Evolutionary conservation across 805 yeast genomes (phyloP).

Genomic region (Yarrowia sp.): DNA sequence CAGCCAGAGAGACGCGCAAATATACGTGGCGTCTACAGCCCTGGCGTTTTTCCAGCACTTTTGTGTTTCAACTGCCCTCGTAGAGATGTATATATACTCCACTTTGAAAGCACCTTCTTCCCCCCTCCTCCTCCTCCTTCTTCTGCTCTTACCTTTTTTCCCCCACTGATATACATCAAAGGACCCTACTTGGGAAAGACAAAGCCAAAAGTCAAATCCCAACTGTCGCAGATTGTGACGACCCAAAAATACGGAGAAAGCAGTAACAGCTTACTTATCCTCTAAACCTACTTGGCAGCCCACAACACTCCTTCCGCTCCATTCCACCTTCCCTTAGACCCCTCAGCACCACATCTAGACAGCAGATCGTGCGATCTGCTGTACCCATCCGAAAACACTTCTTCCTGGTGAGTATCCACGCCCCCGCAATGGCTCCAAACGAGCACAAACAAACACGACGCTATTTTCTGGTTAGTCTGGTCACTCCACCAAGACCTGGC

Average conservation of each 20-base stretch:
- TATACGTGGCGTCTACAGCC: no score
- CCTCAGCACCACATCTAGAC: neutral
- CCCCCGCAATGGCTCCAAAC: neutral
- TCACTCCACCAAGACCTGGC: neutral
- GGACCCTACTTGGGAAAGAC: no score
- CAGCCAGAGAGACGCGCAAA: neutral
- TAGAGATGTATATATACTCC: no score
- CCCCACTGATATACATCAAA: no score
- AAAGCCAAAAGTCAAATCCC: slow-evolving; percentile 1
- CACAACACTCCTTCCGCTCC: neutral
- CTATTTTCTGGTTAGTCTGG: neutral
- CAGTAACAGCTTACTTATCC: neutral
- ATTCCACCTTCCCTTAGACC: neutral
- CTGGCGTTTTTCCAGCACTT: no score
- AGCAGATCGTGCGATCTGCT: slow-evolving; percentile 16
- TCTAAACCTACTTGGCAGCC: slow-evolving; percentile 10
- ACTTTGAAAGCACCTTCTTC: no score
- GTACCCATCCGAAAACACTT: neutral
- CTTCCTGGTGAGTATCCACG: neutral
- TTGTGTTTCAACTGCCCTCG: no score
- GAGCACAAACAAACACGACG: neutral
- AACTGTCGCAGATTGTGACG: slow-evolving; percentile 8
- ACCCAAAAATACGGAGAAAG: neutral
- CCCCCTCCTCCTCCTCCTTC: no score
- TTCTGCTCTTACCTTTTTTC: no score